phyloP scores from a whole-genome alignment of 192 early-diverging fungal species.

The Cetraspora pellucida region DNA sequence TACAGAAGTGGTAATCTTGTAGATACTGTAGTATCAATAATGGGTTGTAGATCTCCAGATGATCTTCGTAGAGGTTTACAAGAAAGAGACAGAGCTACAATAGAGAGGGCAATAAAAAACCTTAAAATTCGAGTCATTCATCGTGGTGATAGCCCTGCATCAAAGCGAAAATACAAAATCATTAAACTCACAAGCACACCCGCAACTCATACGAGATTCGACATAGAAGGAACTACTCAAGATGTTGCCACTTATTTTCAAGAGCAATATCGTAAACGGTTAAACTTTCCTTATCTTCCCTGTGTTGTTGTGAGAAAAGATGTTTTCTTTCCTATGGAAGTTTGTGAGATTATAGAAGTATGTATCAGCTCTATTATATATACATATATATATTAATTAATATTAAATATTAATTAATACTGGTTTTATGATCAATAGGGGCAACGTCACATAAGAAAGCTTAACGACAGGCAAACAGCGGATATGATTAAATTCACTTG shows the following conservation, averaged over 20 bases:
- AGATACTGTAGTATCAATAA: conserved; percentile 65
- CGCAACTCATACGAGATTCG: conserved; percentile 72
- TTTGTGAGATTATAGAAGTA: conserved; percentile 72
- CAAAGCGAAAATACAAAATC: conserved; percentile 71
- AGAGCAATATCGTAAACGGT: conserved; percentile 65
- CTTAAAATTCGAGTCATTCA: conserved; percentile 60
- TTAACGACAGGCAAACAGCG: conserved; percentile 84
- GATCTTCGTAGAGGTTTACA: conserved; percentile 50
- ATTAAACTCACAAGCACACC: conserved; percentile 64
- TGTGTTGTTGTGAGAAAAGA: conserved; percentile 74
- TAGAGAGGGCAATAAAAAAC: conserved; percentile 56
- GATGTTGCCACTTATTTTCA: conserved; percentile 79
- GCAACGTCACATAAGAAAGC: conserved; percentile 80
- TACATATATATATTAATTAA: not conserved
- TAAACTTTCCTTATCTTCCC: conserved; percentile 81
- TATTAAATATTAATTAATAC: no score
- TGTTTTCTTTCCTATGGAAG: conserved; percentile 84
- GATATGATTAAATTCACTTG: conserved; percentile 97
- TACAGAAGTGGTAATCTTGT: conserved; percentile 68
- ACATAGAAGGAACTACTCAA: conserved; percentile 57
- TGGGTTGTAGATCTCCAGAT: conserved; percentile 52
- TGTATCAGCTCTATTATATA: not conserved
- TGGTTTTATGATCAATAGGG: conserved; percentile 46
- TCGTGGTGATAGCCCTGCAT: conserved; percentile 48
- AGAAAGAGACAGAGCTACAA: conserved; percentile 43